These are phyloP conservation scores for Coemansia sp. DNA, from an alignment of 192 early-diverging fungal genomes.

Conservation along the genomic window DNA sequence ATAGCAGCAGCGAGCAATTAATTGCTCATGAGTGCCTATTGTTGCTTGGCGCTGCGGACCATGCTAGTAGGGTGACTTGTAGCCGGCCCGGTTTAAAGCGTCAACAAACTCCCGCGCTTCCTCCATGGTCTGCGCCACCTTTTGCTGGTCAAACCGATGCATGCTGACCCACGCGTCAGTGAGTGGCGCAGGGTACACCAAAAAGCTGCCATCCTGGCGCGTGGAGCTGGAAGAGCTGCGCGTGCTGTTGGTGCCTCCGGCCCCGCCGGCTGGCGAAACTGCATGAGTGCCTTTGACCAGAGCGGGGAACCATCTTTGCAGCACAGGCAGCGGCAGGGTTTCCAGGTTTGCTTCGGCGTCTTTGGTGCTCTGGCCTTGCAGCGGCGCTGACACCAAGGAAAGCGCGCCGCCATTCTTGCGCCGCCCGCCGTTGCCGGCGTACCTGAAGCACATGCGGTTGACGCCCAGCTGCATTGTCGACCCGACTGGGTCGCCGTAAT, in stretches of 20 bases:
- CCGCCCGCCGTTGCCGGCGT: conserved; percentile 13
- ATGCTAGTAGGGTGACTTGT: conserved; percentile 38
- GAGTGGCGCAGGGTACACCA: conserved; percentile 34
- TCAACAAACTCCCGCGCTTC: conserved; percentile 43
- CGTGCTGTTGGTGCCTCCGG: conserved; percentile 3
- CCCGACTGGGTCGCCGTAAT: conserved; percentile 37
- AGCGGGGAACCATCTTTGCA: conserved; percentile 44
- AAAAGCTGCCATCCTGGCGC: conserved; percentile 4
- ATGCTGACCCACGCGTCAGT: conserved; percentile 44
- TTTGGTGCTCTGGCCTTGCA: not conserved
- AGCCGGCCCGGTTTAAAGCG: conserved; percentile 36
- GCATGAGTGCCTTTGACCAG: conserved; percentile 1
- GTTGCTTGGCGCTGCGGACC: not conserved
- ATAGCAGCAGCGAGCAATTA: too few species aligned
- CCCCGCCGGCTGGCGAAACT: not conserved
- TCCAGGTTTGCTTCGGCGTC: conserved; percentile 16
- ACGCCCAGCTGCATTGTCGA: conserved; percentile 36
- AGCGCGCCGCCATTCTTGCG: conserved; percentile 3
- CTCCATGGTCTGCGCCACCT: conserved; percentile 22
- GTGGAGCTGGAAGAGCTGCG: not conserved
- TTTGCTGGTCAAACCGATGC: conserved; percentile 31
- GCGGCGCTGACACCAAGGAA: conserved; percentile 21
- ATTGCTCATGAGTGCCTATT: too few species aligned
- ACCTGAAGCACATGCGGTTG: conserved; percentile 47
- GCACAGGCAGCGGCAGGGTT: conserved; percentile 22